Evolutionary conservation across 768 basidiomycete species (phyloP).

Genomic region (Podaxis mareebaensis): DNA sequence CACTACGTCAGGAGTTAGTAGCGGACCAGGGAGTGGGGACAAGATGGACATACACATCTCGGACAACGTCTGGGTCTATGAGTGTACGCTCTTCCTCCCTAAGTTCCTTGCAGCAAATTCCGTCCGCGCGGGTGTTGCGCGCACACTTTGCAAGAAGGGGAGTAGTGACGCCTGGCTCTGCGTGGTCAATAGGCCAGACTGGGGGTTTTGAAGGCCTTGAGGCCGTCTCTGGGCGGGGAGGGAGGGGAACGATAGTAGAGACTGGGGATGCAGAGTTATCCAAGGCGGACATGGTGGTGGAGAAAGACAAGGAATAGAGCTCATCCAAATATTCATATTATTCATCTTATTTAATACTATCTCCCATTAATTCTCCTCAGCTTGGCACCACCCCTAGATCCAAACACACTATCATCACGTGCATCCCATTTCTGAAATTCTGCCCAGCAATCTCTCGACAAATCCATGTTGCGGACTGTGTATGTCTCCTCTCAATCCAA

Average conservation of each 20-base stretch:
- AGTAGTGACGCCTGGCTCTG: constrained; percentile 36
- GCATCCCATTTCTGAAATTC: neutral
- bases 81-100: constrained; percentile 81
- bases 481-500: constrained; percentile 16
- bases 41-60: constrained; percentile 68
- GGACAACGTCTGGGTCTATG: constrained; percentile 83
- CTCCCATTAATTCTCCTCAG: too few relatives aligned
- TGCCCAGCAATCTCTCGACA: neutral
- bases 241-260: constrained; percentile 35
- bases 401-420: neutral
- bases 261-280: constrained; percentile 21
- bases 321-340: neutral
- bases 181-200: constrained; percentile 63
- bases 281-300: constrained; percentile 24
- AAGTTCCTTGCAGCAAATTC: constrained; percentile 88
- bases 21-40: neutral
- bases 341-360: neutral
- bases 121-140: constrained; percentile 50
- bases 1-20: constrained; percentile 38
- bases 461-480: constrained; percentile 27
- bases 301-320: neutral
- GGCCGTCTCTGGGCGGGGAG: constrained; percentile 26
- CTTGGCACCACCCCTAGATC: neutral
- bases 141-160: constrained; percentile 62
- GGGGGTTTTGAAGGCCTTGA: constrained; percentile 42